Conservation (phyloP, 257 asterid genomes). For the Nemophila menziesii region DNA sequence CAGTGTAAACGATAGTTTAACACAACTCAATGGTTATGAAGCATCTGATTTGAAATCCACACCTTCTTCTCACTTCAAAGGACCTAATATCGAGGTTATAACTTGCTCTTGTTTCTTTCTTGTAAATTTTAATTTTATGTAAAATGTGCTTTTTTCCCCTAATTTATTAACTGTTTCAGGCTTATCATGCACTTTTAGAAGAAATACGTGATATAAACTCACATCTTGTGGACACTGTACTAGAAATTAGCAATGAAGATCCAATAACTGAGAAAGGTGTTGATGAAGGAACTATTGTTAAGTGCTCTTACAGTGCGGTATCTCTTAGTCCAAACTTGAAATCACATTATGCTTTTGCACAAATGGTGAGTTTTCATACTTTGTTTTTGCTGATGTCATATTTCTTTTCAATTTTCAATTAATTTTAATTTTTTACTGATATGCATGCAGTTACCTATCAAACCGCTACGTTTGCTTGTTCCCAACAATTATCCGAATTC, state of each 20-base stretch:
- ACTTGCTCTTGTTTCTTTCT: not conserved
- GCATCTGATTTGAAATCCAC: conserved; percentile 67
- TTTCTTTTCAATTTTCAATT: conserved; percentile 11
- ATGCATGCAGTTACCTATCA: conserved; percentile 67
- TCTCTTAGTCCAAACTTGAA: conserved; percentile 64
- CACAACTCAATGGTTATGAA: conserved; percentile 45
- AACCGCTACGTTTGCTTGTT: conserved; percentile 55
- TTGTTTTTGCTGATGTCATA: conserved; percentile 3
- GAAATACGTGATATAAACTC: conserved; percentile 57
- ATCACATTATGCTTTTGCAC: conserved; percentile 63
- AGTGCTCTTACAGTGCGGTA: conserved; percentile 61
- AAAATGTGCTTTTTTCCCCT: not conserved
- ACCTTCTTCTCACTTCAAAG: conserved; percentile 41
- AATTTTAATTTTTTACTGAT: conserved; percentile 8
- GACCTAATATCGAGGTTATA: conserved; percentile 45
- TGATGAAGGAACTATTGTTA: conserved; percentile 58
- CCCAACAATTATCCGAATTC: conserved; percentile 58
- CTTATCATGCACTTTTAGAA: conserved; percentile 65
- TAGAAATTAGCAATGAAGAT: conserved; percentile 55
- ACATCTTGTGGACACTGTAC: conserved; percentile 59
- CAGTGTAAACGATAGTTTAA: conserved; percentile 45
- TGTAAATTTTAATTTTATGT: not conserved
- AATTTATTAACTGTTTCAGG: conserved; percentile 26
- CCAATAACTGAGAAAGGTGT: conserved; percentile 46
- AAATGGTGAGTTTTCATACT: conserved; percentile 38